phyloP scores from a whole-genome alignment of 495 filamentous ascomycete species.

The Astrocystis sublimbata region DNA sequence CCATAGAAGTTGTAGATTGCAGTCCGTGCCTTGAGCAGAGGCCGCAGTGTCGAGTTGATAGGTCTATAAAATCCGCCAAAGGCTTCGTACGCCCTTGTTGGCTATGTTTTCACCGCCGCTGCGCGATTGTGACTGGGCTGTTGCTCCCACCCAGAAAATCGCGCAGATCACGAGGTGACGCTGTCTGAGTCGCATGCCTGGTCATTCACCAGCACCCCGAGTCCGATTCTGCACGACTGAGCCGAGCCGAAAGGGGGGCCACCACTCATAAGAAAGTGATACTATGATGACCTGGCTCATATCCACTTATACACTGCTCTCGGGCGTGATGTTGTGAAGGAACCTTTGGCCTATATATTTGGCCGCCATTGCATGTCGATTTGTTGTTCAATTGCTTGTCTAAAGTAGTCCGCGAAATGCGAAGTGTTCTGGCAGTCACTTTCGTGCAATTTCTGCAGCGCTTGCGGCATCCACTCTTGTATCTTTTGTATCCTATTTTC shows the following conservation, averaged over 20 bases:
- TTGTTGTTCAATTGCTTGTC: slow-evolving; percentile 31
- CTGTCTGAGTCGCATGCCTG: too few species aligned
- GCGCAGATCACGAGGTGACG: not conserved
- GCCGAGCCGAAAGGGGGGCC: not conserved
- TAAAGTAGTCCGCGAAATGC: slow-evolving; percentile 41
- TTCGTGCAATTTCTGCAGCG: slow-evolving; percentile 50
- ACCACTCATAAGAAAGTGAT: not conserved
- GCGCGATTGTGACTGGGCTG: not conserved
- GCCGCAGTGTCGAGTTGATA: not conserved
- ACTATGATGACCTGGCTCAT: not conserved
- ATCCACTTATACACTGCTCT: not conserved
- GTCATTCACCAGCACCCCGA: not conserved
- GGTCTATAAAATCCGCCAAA: too few species aligned
- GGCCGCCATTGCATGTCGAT: slow-evolving; percentile 19
- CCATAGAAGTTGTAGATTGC: not conserved
- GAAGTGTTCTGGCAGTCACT: slow-evolving; percentile 52
- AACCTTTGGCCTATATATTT: slow-evolving; percentile 12
- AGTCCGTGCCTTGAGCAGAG: not conserved
- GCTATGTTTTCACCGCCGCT: not conserved
- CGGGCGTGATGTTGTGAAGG: not conserved
- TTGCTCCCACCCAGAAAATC: not conserved
- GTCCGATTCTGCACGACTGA: not conserved
- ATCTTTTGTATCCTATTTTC: slow-evolving; percentile 71
- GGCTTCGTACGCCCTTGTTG: not conserved
- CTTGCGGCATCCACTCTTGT: slow-evolving; percentile 63